Base-by-base conservation (phyloP, 164 flowering plant genomes). In the Umbilicus rupestris region DNA sequence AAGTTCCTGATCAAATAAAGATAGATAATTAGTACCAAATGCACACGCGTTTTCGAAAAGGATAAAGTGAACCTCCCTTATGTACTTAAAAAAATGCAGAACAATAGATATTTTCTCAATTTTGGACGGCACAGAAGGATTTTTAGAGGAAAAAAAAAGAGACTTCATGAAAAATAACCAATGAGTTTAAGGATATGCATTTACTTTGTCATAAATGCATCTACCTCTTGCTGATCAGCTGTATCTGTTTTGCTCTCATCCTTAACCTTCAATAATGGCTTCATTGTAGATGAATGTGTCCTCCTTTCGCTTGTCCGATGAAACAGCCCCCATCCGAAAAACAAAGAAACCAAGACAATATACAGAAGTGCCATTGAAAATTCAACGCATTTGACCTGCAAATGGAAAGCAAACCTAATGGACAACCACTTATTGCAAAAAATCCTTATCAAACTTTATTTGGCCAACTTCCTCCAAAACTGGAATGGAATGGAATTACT, bases 351-450 rank as follows among this genome's bases (percentile, higher is more conserved):
- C 70, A 88, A 68, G 55, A 92, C 50, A 55, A 90, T 76, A 70
- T 88, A 95, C 22, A 88, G 62, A 47, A 92, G 75, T 33, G 92
- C 78, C 46, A 95, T 60, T 52, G 90, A 68, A 55, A 92, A 73
- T 57, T 95, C 98, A 66, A 95, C 46, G 69, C 99, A 95, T 79
- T 82, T 90, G 39, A 83, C 87, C 99, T 95, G 89, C 82, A 87
- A n/a, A 49, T 58, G 66, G 49, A 78, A 60, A 55, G 58, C 7
- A 30, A 22, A 24, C 33, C 33, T 3, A 55, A 28, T 10, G 29
- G 60, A 55, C 33, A 55, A 50, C 22, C 57, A 50, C 29, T 20
- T 8, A 50, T 22, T 50, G 57, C 57, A 50, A n/a, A 50, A 50
- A 55, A 55, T 9, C 19, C 26, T 3, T 55, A 55, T 11, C 33